A percentile compares a stretch with the other conserved stretches of the same genome.
Evolutionary conservation across 306 rosid genomes (phyloP).

Genomic region (Malus sieversii): DNA sequence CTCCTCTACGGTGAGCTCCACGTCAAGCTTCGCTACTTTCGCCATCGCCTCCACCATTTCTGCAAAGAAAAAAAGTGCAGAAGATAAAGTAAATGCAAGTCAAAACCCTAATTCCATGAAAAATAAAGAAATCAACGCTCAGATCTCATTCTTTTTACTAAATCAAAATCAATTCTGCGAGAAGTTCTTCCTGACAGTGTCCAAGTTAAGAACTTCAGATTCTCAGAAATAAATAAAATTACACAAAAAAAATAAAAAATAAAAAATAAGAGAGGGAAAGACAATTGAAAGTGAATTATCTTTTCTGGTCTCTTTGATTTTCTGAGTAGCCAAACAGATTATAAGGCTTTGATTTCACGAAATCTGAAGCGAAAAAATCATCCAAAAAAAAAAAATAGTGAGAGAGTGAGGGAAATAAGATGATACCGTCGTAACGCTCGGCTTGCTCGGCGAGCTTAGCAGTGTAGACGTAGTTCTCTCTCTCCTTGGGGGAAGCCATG

Average conservation of each 20-base stretch:
- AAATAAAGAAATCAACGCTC: neutral
- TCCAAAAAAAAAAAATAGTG: neutral
- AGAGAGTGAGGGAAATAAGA: neutral
- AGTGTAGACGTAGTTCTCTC: constrained; percentile 46
- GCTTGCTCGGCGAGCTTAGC: constrained; percentile 74
- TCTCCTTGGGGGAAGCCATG: constrained; percentile 42
- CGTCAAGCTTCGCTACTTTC: constrained; percentile 51
- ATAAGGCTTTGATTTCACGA: neutral
- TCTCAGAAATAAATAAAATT: neutral
- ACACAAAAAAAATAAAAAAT: neutral
- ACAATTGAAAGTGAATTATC: neutral
- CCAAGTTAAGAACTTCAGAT: neutral
- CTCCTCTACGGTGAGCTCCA: constrained; percentile 53
- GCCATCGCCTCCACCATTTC: constrained; percentile 65
- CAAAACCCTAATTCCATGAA: constrained; percentile 2
- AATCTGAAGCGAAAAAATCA: neutral
- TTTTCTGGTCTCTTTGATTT: neutral
- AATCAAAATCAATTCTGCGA: neutral
- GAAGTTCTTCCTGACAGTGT: neutral
- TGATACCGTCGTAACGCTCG: constrained; percentile 51
- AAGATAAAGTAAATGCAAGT: neutral
- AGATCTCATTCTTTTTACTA: neutral
- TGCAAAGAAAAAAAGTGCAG: neutral
- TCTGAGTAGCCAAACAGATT: neutral
- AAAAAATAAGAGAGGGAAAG: neutral